Base-by-base conservation (phyloP, 2,329 filamentous ascomycete genomes). In the Chrysoporthe puriensis region DNA sequence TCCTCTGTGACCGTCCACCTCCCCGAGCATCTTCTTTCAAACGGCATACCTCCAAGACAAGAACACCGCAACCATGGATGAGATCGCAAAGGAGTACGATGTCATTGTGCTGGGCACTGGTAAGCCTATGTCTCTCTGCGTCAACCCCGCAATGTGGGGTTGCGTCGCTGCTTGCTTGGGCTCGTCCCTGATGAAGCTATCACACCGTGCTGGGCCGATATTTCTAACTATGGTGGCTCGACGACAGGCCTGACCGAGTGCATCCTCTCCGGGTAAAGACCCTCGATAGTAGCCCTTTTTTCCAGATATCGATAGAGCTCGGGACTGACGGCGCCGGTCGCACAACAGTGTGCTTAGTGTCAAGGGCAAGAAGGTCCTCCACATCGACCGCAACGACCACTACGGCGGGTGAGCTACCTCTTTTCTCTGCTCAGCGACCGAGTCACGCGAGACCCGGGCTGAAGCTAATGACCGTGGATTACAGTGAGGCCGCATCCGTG, bases 1-100 rank as follows among this genome's bases (percentile, higher is more conserved):
- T 68, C 56, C 69, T 70, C 65, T 43, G 63, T 68, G 58, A 58
- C 63, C 62, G 44, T 40, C 18, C n/a, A 18, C 68, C 61, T 48
- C 57, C 62, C 54, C 44, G 57, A 66, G 50, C 64, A 63, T 64
- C 63, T 40, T 42, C 60, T 52, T 58, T 64, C 82, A 64, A 64
- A 59, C 56, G 43, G 62, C 63, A 66, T n/a, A 61, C 56, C 43
- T 36, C 26, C 26, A 40, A 36, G 21, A 52, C 63, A 66, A 34
- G 67, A 68, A 50, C 26, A 26, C 65, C 69, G 69, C 71, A 77
- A 87, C 71, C 83, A 98, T 98, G 96, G 96, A 98, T 79, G 96
- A 98, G 83, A 97, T 99, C 79, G 93, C 94, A 74, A 92, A 93
- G 79, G 94, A 97, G 83, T 99, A 99, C 88, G 96, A 99, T 88